These are phyloP conservation scores for Wickerhamomyces silvicola DNA, from an alignment of 805 yeast species.

Conservation along the genomic window DNA sequence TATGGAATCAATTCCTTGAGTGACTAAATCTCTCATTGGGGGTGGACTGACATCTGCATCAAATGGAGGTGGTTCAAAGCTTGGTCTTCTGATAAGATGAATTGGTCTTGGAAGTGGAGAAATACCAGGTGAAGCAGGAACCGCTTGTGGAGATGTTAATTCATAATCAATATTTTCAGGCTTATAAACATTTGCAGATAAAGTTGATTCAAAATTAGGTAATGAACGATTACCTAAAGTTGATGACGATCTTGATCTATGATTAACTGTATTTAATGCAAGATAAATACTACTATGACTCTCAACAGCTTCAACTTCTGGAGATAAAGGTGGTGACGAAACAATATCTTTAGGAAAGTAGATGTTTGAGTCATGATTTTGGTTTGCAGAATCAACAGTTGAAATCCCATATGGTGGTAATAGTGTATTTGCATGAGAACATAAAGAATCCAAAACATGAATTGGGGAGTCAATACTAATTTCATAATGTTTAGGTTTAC, in stretches of 20 bases:
- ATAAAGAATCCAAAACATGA: slow-evolving; percentile 66
- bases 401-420: slow-evolving; percentile 60
- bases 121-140: slow-evolving; percentile 48
- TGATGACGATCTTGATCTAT: slow-evolving; percentile 25
- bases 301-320: slow-evolving; percentile 46
- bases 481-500: slow-evolving; percentile 85
- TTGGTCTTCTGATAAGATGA: slow-evolving; percentile 46
- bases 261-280: slow-evolving; percentile 20
- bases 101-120: slow-evolving; percentile 47
- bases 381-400: slow-evolving; percentile 2
- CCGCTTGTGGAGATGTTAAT: slow-evolving; percentile 58
- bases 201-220: slow-evolving; percentile 24
- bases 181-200: slow-evolving; percentile 45
- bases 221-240: slow-evolving; percentile 27
- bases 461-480: slow-evolving; percentile 93
- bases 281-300: slow-evolving; percentile 12
- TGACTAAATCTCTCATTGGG: slow-evolving; percentile 11
- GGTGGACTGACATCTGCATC: slow-evolving; percentile 37
- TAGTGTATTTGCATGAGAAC: slow-evolving; percentile 76
- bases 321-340: slow-evolving; percentile 46
- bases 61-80: slow-evolving; percentile 60
- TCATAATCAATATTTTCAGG: slow-evolving; percentile 43
- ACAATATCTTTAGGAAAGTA: slow-evolving; percentile 33
- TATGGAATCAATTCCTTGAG: slow-evolving; percentile 12
- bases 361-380: slow-evolving; percentile 29